Evolutionary conservation across 805 yeast genomes (phyloP), one percentile per base, ranked within the genome.

Genomic region (Wickerhamiella parazyma): DNA sequence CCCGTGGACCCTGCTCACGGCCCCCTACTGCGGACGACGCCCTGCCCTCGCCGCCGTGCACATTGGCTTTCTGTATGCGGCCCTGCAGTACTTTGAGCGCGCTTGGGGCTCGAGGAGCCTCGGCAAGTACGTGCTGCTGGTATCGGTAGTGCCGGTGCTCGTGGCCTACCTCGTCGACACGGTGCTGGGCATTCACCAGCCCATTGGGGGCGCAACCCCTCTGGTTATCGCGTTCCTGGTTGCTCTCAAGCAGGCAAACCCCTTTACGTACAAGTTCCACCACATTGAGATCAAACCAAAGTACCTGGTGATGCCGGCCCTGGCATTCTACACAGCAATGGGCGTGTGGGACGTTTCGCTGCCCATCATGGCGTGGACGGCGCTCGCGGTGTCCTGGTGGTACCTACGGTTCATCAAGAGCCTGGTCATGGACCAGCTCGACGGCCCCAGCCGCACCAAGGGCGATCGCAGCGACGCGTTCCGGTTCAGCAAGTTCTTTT

Each of bases 381-480:
- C 66, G 6, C 83, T 86, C 51, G 61, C 80, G 38, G 64, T 75
- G 1, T 67, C 86, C 11, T 86, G 86, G 81, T 56, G 64, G 39
- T 86, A 86, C 56, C 66, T 86, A 51, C 70, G 96, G 51, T 86
- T 84, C 59, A 76, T 65, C 64, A 89, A 84, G 55, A 43, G 46
- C 7, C 41, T 46, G n/a, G 42, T 46, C 6, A 39, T 42, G 26
- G 49, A 46, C 31, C 41, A 42, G 35, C 42, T 38, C 17, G 39
- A 35, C 11, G 49, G 42, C n/a, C 35, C 46, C 17, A 44, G 40
- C 10, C 14, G 40, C 2, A 39, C 77, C 10, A 61, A 72, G 33
- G 95, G 95, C 38, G 95, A 85, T 60, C 93, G 95, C 0, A 78
- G 89, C 0, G 95, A 85, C 51, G 79, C 87, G 1, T 86, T 86